Evolutionary conservation across 148 eudicot species (phyloP).

Genomic region (Talinum fruticosum): DNA sequence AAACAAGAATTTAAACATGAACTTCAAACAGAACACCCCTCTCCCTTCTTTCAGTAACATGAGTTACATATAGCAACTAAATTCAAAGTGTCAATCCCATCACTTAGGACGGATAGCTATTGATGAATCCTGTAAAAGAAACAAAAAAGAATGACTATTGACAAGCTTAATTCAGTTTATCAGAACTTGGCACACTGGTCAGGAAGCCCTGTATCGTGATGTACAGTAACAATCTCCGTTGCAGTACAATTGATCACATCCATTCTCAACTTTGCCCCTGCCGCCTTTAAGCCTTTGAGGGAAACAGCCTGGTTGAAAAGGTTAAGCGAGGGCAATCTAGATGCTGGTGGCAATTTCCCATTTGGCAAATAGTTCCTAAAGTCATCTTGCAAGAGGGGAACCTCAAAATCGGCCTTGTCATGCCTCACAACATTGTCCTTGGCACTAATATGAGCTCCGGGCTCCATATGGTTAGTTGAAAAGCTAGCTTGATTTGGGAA

Average conservation of each 20-base stretch:
- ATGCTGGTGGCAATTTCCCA: constrained; percentile 85
- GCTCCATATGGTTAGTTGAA: constrained; percentile 97
- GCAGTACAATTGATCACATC: constrained; percentile 69
- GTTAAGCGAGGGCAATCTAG: constrained; percentile 72
- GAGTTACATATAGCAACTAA: background rate
- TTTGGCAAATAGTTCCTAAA: constrained; percentile 59
- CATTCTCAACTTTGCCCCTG: constrained; percentile 79
- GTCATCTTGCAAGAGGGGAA: constrained; percentile 68
- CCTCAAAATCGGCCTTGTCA: constrained; percentile 83
- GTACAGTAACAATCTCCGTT: constrained; percentile 50
- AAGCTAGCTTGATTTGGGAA: constrained; percentile 87
- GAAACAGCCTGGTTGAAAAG: constrained; percentile 87
- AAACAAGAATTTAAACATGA: background rate
- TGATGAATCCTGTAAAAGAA: constrained; percentile 10
- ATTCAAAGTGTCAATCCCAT: constrained; percentile 25
- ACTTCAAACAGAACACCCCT: too few relatives aligned
- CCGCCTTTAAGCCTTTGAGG: constrained; percentile 76
- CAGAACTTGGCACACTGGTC: constrained; percentile 64
- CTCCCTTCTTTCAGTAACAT: too few relatives aligned
- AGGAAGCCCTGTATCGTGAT: constrained; percentile 80
- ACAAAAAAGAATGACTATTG: constrained; percentile 13
- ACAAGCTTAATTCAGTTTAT: constrained; percentile 21
- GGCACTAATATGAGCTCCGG: constrained; percentile 85
- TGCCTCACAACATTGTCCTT: constrained; percentile 76
- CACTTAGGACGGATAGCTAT: constrained; percentile 6